Evolutionary conservation across 2,329 filamentous ascomycete genomes (phyloP).

Genomic region (Pleochaeta shiraiana): DNA sequence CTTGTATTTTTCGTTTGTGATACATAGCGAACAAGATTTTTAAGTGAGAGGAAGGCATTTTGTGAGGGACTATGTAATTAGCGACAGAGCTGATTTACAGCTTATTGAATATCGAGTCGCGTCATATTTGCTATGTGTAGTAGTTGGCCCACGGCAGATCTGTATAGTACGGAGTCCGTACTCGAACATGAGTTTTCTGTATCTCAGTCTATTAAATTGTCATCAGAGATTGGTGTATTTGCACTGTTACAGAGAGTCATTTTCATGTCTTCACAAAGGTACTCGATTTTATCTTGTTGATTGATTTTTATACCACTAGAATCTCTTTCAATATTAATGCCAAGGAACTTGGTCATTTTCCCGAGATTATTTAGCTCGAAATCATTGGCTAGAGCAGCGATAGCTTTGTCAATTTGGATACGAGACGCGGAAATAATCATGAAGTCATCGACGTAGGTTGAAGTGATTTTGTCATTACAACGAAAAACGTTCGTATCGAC

Average conservation of each 20-base stretch:
- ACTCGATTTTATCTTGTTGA: background rate
- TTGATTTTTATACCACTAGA: background rate
- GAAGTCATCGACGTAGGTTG: background rate
- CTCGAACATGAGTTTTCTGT: background rate
- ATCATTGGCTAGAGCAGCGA: background rate
- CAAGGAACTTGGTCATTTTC: background rate
- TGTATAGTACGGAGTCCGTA: background rate
- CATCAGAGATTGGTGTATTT: background rate
- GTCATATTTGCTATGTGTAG: slow-evolving; percentile 1
- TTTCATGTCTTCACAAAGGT: background rate
- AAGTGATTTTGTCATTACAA: background rate
- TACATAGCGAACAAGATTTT: background rate
- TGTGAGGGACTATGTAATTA: background rate
- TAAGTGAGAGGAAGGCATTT: background rate
- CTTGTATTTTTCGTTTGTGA: background rate
- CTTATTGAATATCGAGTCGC: background rate
- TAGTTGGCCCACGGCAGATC: background rate
- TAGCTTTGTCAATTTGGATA: background rate
- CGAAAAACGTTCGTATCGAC: background rate
- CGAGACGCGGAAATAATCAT: background rate
- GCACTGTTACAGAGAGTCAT: background rate
- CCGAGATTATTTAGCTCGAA: background rate
- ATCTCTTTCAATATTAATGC: background rate
- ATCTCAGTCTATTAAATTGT: background rate
- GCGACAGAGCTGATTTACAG: background rate